phyloP scores from a whole-genome alignment of 2,329 filamentous ascomycete species.

The Colletotrichum zoysiae region DNA sequence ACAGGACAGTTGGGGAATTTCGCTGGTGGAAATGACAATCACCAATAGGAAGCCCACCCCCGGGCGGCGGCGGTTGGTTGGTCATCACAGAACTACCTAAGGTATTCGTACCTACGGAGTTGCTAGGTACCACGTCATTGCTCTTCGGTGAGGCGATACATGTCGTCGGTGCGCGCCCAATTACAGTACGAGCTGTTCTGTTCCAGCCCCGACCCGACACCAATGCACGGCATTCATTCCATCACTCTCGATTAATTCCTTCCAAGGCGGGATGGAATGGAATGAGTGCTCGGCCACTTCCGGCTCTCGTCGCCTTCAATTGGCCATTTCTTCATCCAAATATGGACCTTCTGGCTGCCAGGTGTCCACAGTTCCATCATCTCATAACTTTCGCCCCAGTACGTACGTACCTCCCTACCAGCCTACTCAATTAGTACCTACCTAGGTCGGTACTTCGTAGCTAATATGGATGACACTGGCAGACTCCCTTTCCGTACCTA shows the following conservation, averaged over 20 bases:
- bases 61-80: too few relatives aligned
- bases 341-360: neutral
- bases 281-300: constrained; percentile 28
- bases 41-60: constrained; percentile 14
- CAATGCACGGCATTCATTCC: constrained; percentile 29
- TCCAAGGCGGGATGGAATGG: constrained; percentile 10
- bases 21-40: constrained; percentile 38
- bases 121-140: neutral
- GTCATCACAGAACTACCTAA: too few relatives aligned
- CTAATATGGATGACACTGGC: too few relatives aligned
- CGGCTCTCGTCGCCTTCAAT: neutral
- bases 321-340: neutral
- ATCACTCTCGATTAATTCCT: constrained; percentile 27
- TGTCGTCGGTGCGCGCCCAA: neutral
- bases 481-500: neutral
- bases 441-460: too few relatives aligned
- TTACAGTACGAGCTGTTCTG: too few relatives aligned
- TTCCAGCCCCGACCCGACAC: neutral
- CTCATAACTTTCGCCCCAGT: neutral
- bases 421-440: too few relatives aligned
- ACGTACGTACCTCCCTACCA: neutral
- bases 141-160: neutral
- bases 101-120: too few relatives aligned
- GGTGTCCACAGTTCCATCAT: constrained; percentile 10
- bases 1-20: constrained; percentile 37